Base-by-base conservation (phyloP, 2,329 filamentous ascomycete species). In the Acrodontium crateriforme region DNA sequence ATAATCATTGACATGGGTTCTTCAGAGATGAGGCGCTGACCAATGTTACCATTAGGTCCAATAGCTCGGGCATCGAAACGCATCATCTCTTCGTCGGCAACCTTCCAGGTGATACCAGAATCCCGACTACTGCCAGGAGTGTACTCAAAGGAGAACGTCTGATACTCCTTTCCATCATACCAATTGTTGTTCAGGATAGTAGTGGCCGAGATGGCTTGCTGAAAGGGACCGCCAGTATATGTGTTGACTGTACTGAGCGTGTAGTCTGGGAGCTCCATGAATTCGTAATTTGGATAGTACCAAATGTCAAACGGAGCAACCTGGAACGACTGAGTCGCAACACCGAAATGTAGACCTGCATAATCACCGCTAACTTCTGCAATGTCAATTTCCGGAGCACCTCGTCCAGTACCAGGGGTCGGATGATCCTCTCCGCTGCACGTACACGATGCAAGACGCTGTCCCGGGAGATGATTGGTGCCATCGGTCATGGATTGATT, bases 81-180 rank as follows among this genome's bases (percentile, higher is more conserved):
- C 50, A 65, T 67, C 25, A 60, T 62, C 28, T 59, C 58, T 16
- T 63, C 47, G 13, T 63, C 60, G 9, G 62, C 65, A 3, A 69
- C 58, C 34, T 60, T 63, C 66, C 67, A 71, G 6, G 56, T 54
- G 29, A 71, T 62, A 32, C 58, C 53, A 1, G 55, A 52, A 9
- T 62, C 54, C 35, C 59, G 45, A 18, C 50, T 52, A 11, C 53
- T 52, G 3, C 67, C 66, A 2, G 66, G 65, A 1, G 48, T 52
- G 35, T 71, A 70, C 35, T 71, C 67, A 30, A 66, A 70, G 2
- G 62, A 60, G 43, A 65, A 71, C 27, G 60, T 65, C 39, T 71
- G 67, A 39, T 69, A 71, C 12, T 53, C 46, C 9, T 58, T 54
- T 4, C 62, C 62, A 32, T 70, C 63, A 31, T 63, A 71, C 67